phyloP scores from a whole-genome alignment of 306 rosid genomes.

The Alnus rubra region DNA sequence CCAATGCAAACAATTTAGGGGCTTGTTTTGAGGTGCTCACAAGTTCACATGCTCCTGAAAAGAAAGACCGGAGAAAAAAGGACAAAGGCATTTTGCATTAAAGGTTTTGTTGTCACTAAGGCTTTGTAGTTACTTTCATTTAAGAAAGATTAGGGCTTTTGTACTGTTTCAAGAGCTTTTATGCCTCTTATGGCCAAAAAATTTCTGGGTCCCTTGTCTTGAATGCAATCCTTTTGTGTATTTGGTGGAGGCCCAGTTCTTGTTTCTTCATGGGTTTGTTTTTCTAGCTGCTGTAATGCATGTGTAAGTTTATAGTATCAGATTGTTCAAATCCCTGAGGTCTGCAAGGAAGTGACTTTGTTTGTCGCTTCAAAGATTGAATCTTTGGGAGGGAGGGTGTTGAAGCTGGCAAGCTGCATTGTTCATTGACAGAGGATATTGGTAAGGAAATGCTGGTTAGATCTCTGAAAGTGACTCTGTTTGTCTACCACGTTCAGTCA shows the following conservation, averaged over 20 bases:
- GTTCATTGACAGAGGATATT: slow-evolving; percentile 42
- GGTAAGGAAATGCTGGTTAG: slow-evolving; percentile 42
- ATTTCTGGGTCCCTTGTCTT: slow-evolving; percentile 65
- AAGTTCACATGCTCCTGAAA: slow-evolving; percentile 43
- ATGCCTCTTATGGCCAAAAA: slow-evolving; percentile 32
- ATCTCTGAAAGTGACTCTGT: slow-evolving; percentile 43
- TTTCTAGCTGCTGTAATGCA: slow-evolving; percentile 34
- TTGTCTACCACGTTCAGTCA: slow-evolving; percentile 29
- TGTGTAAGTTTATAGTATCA: slow-evolving; percentile 12
- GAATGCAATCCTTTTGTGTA: slow-evolving; percentile 49
- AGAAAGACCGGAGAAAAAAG: slow-evolving; percentile 26
- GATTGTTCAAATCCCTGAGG: slow-evolving; percentile 22
- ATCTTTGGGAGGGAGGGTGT: slow-evolving; percentile 23
- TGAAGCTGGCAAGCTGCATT: slow-evolving; percentile 35
- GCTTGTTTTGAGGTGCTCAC: slow-evolving; percentile 17
- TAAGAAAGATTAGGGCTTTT: slow-evolving; percentile 36
- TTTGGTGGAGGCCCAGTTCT: slow-evolving; percentile 43
- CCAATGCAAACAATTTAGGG: slow-evolving; percentile 23
- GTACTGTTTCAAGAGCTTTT: slow-evolving; percentile 19
- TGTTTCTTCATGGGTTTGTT: slow-evolving; percentile 41
- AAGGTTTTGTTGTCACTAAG: slow-evolving; percentile 29
- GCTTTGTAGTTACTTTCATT: slow-evolving; percentile 37
- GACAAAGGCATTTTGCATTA: slow-evolving; percentile 38
- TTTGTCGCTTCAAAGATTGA: slow-evolving; percentile 32
- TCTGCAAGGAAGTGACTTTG: slow-evolving; percentile 14